Evolutionary conservation across 129 eudicot species (phyloP).

Genomic region (Centaurea solstitialis): DNA sequence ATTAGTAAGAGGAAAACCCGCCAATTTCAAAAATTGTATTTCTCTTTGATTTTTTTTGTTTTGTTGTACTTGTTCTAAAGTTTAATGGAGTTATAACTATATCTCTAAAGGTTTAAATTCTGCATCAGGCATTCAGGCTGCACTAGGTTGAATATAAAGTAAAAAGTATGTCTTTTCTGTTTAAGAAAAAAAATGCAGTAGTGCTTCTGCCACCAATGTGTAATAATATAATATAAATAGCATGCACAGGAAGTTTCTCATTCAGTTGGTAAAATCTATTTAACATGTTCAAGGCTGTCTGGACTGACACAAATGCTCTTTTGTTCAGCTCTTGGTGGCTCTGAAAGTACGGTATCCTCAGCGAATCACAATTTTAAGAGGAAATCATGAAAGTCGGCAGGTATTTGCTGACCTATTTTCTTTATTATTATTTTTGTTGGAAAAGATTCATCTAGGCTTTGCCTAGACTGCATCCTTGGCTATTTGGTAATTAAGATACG

Average conservation of each 20-base stretch:
- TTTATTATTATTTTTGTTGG: not conserved
- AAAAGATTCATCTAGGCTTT: too few species aligned
- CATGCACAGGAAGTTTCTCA: not conserved
- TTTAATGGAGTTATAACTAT: not conserved
- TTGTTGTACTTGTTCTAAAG: not conserved
- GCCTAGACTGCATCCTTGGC: too few species aligned
- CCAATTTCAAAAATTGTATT: not conserved
- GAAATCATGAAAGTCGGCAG: slow-evolving; percentile 96
- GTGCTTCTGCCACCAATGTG: not conserved
- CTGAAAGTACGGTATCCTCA: slow-evolving; percentile 86
- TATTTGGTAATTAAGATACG: too few species aligned
- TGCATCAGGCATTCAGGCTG: not conserved
- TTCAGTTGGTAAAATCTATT: not conserved
- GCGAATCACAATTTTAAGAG: slow-evolving; percentile 88
- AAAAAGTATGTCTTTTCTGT: not conserved
- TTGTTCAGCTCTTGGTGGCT: slow-evolving; percentile 84
- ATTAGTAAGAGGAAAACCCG: not conserved
- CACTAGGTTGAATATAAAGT: not conserved
- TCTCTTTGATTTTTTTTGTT: not conserved
- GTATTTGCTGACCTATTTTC: slow-evolving; percentile 34
- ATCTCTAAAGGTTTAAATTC: not conserved
- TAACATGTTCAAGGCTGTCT: not conserved
- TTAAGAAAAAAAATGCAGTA: not conserved
- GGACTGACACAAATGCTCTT: not conserved
- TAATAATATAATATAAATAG: not conserved